Percentiles rank a stretch among this genome's conserved stretches.
These are phyloP conservation scores for Malania oleifera DNA, from an alignment of 164 flowering plant genomes.

Conservation along the genomic window DNA sequence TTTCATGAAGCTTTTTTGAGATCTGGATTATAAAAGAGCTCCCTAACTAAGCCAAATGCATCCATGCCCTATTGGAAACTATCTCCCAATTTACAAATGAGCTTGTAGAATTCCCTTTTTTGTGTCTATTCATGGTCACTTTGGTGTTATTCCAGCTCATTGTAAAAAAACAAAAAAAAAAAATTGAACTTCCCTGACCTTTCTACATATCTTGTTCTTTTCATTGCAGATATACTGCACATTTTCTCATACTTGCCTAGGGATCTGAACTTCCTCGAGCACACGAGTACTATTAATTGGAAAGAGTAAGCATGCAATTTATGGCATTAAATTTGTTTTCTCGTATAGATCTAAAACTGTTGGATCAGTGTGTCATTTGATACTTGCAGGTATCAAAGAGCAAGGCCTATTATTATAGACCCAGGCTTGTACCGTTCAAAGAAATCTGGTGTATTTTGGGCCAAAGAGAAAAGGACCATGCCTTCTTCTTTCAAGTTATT, in stretches of 20 bases:
- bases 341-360: background rate
- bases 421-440: conserved; percentile 73
- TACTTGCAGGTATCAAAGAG: conserved; percentile 57
- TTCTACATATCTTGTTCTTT: conserved; percentile 1
- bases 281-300: conserved; percentile 77
- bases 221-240: conserved; percentile 70
- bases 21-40: too few relatives aligned
- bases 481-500: conserved; percentile 89
- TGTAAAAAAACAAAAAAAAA: too few relatives aligned
- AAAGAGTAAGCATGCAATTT: conserved; percentile 69
- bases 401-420: conserved; percentile 76
- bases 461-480: conserved; percentile 62
- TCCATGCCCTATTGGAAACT: too few relatives aligned
- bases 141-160: too few relatives aligned
- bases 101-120: background rate
- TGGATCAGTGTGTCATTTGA: conserved; percentile 3
- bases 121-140: background rate
- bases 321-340: conserved; percentile 2
- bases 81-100: background rate
- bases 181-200: background rate
- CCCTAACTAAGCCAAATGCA: too few relatives aligned
- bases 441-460: conserved; percentile 81
- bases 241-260: conserved; percentile 78
- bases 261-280: conserved; percentile 87
- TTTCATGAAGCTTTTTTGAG: too few relatives aligned